These are phyloP conservation scores for Euphorbia tirucalli DNA, from an alignment of 345 rosid genomes.

Conservation along the genomic window DNA sequence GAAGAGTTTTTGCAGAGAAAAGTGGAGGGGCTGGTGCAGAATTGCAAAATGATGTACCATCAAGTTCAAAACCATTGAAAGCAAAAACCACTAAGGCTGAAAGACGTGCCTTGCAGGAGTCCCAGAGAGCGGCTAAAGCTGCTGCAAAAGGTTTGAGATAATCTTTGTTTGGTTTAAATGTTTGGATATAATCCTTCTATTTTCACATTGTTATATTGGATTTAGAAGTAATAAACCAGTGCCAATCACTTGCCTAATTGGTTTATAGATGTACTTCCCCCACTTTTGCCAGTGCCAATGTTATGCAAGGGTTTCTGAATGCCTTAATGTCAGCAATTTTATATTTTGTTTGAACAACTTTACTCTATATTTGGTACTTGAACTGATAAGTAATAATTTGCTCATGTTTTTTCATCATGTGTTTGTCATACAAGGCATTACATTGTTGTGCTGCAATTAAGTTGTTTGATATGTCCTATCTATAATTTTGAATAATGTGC, in stretches of 20 bases:
- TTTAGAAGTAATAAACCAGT: not conserved
- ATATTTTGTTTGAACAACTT: not conserved
- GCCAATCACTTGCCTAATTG: not conserved
- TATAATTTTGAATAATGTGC: not conserved
- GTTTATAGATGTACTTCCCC: not conserved
- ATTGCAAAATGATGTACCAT: slow-evolving; percentile 9
- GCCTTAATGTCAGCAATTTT: not conserved
- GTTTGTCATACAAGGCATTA: not conserved
- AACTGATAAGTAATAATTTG: not conserved
- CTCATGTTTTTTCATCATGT: not conserved
- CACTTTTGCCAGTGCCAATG: too few species aligned
- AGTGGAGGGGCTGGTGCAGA: slow-evolving; percentile 12
- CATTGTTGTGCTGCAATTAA: not conserved
- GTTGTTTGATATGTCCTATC: not conserved
- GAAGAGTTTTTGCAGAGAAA: slow-evolving; percentile 8
- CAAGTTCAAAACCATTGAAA: slow-evolving; percentile 21
- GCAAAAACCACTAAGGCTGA: slow-evolving; percentile 29
- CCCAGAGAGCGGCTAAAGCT: slow-evolving; percentile 35
- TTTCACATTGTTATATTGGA: not conserved
- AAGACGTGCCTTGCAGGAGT: slow-evolving; percentile 35
- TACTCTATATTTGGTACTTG: not conserved
- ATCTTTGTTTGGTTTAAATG: not conserved
- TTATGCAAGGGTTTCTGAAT: not conserved
- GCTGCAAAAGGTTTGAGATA: slow-evolving; percentile 28
- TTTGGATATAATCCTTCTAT: not conserved